These are phyloP conservation scores for Chrysanthemum seticuspe DNA, from an alignment of 129 eudicot species.

Conservation along the genomic window DNA sequence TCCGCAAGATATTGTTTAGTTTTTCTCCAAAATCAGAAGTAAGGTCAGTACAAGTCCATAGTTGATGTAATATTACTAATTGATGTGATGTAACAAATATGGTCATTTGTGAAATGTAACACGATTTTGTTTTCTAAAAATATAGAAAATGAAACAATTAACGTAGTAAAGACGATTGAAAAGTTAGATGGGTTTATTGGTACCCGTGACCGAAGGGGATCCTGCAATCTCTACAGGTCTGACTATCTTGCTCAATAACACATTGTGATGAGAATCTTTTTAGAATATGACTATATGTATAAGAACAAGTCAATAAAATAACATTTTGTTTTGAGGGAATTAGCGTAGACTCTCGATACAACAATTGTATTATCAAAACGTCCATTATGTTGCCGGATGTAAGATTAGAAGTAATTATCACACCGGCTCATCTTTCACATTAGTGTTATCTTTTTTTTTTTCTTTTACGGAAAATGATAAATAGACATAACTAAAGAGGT, in stretches of 20 bases:
- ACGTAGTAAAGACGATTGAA: too few relatives aligned
- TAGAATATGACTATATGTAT: neutral
- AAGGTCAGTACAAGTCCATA: too few relatives aligned
- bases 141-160: neutral
- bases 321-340: too few relatives aligned
- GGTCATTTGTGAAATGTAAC: neutral
- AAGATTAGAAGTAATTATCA: too few relatives aligned
- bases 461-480: too few relatives aligned
- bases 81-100: neutral
- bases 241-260: neutral
- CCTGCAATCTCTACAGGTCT: constrained; percentile 11
- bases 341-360: neutral
- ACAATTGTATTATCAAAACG: too few relatives aligned
- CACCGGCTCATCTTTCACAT: too few relatives aligned
- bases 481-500: too few relatives aligned
- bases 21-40: too few relatives aligned
- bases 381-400: too few relatives aligned
- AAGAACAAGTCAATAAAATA: neutral
- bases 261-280: constrained; percentile 16
- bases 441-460: too few relatives aligned
- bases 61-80: neutral
- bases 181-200: neutral
- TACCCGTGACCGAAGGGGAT: constrained; percentile 21
- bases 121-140: neutral
- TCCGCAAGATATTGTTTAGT: too few relatives aligned